A percentile compares a stretch with the other conserved stretches of the same genome.
Evolutionary conservation across 805 yeast genomes (phyloP).

Genomic region (Kodamaea neixiangensis): DNA sequence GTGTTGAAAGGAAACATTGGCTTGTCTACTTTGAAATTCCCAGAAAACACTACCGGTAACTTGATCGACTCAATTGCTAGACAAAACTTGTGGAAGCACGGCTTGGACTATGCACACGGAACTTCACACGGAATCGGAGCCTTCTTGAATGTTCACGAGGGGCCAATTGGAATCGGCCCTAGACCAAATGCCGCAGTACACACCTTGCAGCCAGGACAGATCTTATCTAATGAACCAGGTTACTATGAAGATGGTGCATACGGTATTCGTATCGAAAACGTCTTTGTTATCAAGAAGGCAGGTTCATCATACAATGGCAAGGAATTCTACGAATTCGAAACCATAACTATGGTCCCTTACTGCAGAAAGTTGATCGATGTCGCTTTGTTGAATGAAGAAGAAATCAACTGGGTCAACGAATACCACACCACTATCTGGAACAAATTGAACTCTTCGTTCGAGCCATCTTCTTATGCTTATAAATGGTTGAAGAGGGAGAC

Average conservation of each 20-base stretch:
- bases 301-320: slow-evolving; percentile 52
- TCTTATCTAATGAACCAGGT: slow-evolving; percentile 64
- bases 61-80: slow-evolving; percentile 60
- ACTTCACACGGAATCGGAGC: slow-evolving; percentile 70
- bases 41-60: slow-evolving; percentile 55
- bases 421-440: slow-evolving; percentile 64
- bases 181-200: slow-evolving; percentile 49
- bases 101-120: slow-evolving; percentile 63
- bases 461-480: slow-evolving; percentile 38
- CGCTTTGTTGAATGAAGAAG: slow-evolving; percentile 56
- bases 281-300: slow-evolving; percentile 48
- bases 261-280: slow-evolving; percentile 58
- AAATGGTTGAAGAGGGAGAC: slow-evolving; percentile 57
- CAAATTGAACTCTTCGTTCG: slow-evolving; percentile 43
- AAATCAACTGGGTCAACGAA: slow-evolving; percentile 64
- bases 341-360: slow-evolving; percentile 83
- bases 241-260: slow-evolving; percentile 59
- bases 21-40: slow-evolving; percentile 51
- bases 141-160: slow-evolving; percentile 61
- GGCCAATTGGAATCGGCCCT: slow-evolving; percentile 64
- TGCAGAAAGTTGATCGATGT: slow-evolving; percentile 73
- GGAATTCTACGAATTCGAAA: slow-evolving; percentile 70
- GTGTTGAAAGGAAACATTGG: slow-evolving; percentile 61
- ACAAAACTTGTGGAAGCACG: slow-evolving; percentile 56
- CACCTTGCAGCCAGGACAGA: slow-evolving; percentile 52